Evolutionary conservation across 2,329 filamentous ascomycete species (phyloP).

Genomic region (Samsoniella hepiali): DNA sequence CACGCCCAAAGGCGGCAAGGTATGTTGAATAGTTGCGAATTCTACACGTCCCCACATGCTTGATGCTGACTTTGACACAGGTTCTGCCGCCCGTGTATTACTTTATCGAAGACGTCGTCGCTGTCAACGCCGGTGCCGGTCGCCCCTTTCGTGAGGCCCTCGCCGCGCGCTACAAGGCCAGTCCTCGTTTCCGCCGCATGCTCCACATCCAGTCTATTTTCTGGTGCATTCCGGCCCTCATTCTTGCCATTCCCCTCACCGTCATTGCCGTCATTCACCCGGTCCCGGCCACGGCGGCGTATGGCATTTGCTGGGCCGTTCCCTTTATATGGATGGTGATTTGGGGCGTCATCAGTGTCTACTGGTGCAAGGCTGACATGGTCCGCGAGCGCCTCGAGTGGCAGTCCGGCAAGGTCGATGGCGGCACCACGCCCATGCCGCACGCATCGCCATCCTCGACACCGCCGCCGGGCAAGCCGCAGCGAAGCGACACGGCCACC

Average conservation of each 20-base stretch:
- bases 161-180: conserved; percentile 40
- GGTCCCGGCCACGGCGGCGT: conserved; percentile 35
- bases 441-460: conserved; percentile 8
- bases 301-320: conserved; percentile 40
- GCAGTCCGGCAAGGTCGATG: conserved; percentile 26
- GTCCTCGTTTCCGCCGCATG: conserved; percentile 41
- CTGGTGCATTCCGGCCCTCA: conserved; percentile 38
- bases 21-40: conserved; percentile 21
- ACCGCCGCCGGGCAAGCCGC: conserved; percentile 1
- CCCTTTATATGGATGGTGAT: conserved; percentile 37
- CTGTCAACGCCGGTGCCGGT: conserved; percentile 61
- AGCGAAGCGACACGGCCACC: not conserved
- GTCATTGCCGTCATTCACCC: conserved; percentile 34
- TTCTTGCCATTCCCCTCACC: conserved; percentile 37
- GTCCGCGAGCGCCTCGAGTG: conserved; percentile 36
- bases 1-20: conserved; percentile 51
- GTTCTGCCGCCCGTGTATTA: conserved; percentile 62
- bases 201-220: conserved; percentile 39
- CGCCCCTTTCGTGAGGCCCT: conserved; percentile 41
- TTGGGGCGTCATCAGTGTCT: conserved; percentile 35
- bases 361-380: conserved; percentile 38
- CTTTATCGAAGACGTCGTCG: conserved; percentile 64
- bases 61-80: conserved; percentile 23
- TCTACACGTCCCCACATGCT: not conserved
- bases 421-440: not conserved